phyloP scores from a whole-genome alignment of 169 alveolate species.

The Prorocentrum cordatum region DNA sequence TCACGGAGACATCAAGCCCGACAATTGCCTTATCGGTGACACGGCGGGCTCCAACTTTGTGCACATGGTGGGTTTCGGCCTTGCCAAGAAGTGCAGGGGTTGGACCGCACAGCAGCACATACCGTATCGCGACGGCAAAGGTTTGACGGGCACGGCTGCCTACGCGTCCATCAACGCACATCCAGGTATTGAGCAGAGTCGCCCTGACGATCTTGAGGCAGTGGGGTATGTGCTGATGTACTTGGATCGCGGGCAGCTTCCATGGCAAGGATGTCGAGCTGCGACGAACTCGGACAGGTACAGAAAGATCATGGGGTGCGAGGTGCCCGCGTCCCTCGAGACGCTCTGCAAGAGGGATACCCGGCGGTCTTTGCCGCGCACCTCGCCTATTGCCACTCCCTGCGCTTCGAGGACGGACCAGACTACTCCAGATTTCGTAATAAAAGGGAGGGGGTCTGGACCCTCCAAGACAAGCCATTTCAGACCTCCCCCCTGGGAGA shows the following conservation, averaged over 20 bases:
- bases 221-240: constrained; percentile 82
- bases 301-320: constrained; percentile 94
- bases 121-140: constrained; percentile 93
- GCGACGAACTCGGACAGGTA: constrained; percentile 92
- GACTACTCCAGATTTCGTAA: constrained; percentile 84
- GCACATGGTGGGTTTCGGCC: too few species aligned
- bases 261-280: constrained; percentile 97
- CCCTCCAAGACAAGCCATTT: too few species aligned
- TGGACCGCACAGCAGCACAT: constrained; percentile 90
- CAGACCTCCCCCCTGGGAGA: too few species aligned
- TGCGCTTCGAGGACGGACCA: constrained; percentile 82
- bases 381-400: constrained; percentile 77
- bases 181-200: too few species aligned
- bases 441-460: too few species aligned
- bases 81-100: constrained; percentile 90
- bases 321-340: constrained; percentile 92
- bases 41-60: too few species aligned
- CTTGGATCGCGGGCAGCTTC: constrained; percentile 89
- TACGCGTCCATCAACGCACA: too few species aligned
- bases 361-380: constrained; percentile 78
- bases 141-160: too few species aligned
- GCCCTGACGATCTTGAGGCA: too few species aligned
- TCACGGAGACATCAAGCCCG: constrained; percentile 93
- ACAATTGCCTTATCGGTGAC: too few species aligned
- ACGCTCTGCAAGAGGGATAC: constrained; percentile 73